These are phyloP conservation scores for Oryza australiensis DNA, from an alignment of 176 grass and related monocot species.

Conservation along the genomic window DNA sequence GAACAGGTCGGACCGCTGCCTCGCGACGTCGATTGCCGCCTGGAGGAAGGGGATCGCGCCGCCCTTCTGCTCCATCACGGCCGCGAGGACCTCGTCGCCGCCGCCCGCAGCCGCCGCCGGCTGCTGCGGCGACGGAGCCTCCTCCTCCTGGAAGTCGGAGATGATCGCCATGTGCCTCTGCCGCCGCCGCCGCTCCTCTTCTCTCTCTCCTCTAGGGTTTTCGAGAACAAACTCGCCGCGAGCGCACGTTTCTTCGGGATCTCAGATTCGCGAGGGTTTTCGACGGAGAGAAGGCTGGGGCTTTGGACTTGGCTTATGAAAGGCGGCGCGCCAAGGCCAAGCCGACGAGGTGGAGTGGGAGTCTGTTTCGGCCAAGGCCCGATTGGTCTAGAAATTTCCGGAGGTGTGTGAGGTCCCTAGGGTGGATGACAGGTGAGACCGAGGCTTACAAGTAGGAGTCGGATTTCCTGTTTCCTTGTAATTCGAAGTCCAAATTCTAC, in stretches of 20 bases:
- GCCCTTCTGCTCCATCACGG: conserved; percentile 60
- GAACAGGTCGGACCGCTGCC: conserved; percentile 64
- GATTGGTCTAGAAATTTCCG: conserved; percentile 23
- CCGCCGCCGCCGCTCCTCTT: neutral
- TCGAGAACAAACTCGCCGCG: neutral
- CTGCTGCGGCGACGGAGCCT: conserved; percentile 12
- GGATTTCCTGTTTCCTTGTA: too few species aligned
- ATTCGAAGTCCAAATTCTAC: too few species aligned
- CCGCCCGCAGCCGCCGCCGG: conserved; percentile 6
- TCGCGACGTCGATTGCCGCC: conserved; percentile 65
- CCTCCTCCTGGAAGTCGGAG: conserved; percentile 81
- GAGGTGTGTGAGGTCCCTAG: neutral
- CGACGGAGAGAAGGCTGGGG: neutral
- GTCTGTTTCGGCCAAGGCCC: neutral
- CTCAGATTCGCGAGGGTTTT: conserved; percentile 30
- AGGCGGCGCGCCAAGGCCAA: neutral
- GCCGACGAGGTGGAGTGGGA: neutral
- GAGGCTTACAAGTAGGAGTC: too few species aligned
- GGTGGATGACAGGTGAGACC: too few species aligned
- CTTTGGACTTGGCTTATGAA: neutral
- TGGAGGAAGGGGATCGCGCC: conserved; percentile 65
- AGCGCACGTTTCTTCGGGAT: conserved; percentile 5
- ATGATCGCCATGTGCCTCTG: conserved; percentile 69
- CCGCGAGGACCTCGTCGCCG: conserved; percentile 54
- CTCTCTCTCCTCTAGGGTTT: conserved; percentile 6